Base-by-base conservation (phyloP, 108 stramenopile genomes). In the Cyclotella sp. region DNA sequence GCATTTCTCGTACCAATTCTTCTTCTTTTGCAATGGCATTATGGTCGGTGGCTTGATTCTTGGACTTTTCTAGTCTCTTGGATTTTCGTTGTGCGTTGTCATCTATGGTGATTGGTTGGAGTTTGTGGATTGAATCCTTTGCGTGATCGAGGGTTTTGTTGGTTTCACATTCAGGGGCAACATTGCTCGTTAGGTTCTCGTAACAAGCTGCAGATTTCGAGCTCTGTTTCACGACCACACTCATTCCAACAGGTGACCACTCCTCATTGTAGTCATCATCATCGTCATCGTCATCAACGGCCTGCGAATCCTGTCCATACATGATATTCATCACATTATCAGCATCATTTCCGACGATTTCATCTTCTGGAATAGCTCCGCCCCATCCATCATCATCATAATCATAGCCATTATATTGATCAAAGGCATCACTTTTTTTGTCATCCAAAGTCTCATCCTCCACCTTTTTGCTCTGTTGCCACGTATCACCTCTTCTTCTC, bases 351-450 rank as follows among this genome's bases (percentile, higher is more conserved):
- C n/a, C 78, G 49, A 79, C 2, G 26, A 72, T 79, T 9, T 68
- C 78, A 47, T 72, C 78, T 29, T 79, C 78, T 16, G 26, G 34
- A n/a, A 79, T 65, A 9, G 60, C 65, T 13, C 78, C 59, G 45
- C 71, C 72, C 57, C 65, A 68, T 51, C 73, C 76, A 62, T 76
- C 68, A 49, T 61, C 61, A 46, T 67, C 84, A 73, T n/a, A n/a
- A 34, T 67, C 84, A 73, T 69, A 59, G 28, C 63, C 8, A 3
- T 68, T 49, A 19, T 71, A 59, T 47, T 71, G 58, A 21, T 43
- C 51, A 54, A 68, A 42, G 11, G 15, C 24, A 53, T 69, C 49
- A 21, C 43, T 45, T 34, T 34, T 6, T 66, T 44, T 13, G 55
- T 66, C 24, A 65, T 66, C 46, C 12, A 14, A 21, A 40, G 43